Evolutionary conservation across 2,329 filamentous ascomycete species (phyloP).

Genomic region (Coniochaeta ligniaria): DNA sequence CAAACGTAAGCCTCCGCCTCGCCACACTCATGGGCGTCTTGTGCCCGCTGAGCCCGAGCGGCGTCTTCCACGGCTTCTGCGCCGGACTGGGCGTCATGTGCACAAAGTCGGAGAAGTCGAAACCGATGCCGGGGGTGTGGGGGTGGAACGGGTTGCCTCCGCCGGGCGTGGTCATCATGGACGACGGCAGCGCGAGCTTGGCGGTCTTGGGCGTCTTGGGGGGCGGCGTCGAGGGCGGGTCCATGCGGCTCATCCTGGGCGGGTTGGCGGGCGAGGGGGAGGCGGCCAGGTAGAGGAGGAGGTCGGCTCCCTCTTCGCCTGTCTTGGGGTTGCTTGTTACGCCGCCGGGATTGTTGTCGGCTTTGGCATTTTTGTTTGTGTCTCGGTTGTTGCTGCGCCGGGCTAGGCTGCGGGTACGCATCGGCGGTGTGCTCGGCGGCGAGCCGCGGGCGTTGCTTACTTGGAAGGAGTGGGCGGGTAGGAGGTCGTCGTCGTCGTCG

Average conservation of each 20-base stretch:
- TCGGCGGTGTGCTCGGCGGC: slow-evolving; percentile 76
- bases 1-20: slow-evolving; percentile 76
- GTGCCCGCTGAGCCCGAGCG: slow-evolving; percentile 43
- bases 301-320: slow-evolving; percentile 73
- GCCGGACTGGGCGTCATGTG: slow-evolving; percentile 96
- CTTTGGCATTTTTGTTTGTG: slow-evolving; percentile 43
- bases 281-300: slow-evolving; percentile 78
- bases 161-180: slow-evolving; percentile 82
- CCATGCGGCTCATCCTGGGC: slow-evolving; percentile 43
- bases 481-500: slow-evolving; percentile 77
- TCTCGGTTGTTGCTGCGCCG: slow-evolving; percentile 29
- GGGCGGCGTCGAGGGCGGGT: slow-evolving; percentile 70
- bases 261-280: slow-evolving; percentile 79
- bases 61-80: slow-evolving; percentile 83
- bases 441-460: slow-evolving; percentile 62
- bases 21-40: slow-evolving; percentile 59
- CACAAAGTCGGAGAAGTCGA: slow-evolving; percentile 95
- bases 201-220: slow-evolving; percentile 34
- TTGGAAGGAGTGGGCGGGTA: slow-evolving; percentile 70
- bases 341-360: slow-evolving; percentile 8
- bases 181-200: slow-evolving; percentile 62
- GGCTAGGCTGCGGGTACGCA: slow-evolving; percentile 45
- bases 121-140: slow-evolving; percentile 72
- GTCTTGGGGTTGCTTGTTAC: slow-evolving; percentile 30
- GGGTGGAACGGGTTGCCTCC: slow-evolving; percentile 58